Base-by-base conservation (phyloP, 129 eudicot genomes). In the Sambucus nigra region DNA sequence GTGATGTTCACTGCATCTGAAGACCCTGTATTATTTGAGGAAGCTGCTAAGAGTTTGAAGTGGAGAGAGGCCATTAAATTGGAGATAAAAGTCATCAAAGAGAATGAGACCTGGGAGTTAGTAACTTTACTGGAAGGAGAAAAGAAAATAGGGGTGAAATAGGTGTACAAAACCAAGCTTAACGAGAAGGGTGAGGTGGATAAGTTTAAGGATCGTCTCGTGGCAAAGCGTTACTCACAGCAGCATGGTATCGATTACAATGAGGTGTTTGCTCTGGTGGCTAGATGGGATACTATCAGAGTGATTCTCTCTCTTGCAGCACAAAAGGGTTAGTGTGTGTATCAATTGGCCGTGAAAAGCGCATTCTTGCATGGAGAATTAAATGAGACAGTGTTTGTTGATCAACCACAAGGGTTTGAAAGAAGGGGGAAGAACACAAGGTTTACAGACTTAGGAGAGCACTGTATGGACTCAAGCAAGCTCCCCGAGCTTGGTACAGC, bases 401-500 rank as follows among this genome's bases (percentile, higher is more conserved):
- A 50, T 23, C 55, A 50, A 50, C 55, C 59, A 2, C 15, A 3
- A 1, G 55, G 55, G 7, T 50, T 2, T 25, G 55, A 2, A 22
- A 50, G 23, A 3, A 20, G 5, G 55, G 55, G 3, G 11, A 50
- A 1, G 55, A 50, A 12, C 7, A 50, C 3, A 22, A 50, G 23
- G 55, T 50, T 3, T 50, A 50, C 55, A 50, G 12, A 31, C 14
- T 50, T 1, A 50, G 14, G 12, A 50, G 14, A 20, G 15, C 55
- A 20, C 32, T 50, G 3, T 50, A 50, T 25, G 29, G 55, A 9
- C 20, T 50, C 2, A 50, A 50, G 15, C 31, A 50, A 50, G 55
- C 55, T 21, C 55, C 55, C 4, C 14, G 32, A 23, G 55, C 55
- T 47, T 50, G 55, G 55, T 50, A 50, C n/a, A 50, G 31, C 31